A percentile compares a stretch with the other conserved stretches of the same genome.
Conservation (phyloP, 1,284 basidiomycete genomes). For the Ustilago shanxiensis region DNA sequence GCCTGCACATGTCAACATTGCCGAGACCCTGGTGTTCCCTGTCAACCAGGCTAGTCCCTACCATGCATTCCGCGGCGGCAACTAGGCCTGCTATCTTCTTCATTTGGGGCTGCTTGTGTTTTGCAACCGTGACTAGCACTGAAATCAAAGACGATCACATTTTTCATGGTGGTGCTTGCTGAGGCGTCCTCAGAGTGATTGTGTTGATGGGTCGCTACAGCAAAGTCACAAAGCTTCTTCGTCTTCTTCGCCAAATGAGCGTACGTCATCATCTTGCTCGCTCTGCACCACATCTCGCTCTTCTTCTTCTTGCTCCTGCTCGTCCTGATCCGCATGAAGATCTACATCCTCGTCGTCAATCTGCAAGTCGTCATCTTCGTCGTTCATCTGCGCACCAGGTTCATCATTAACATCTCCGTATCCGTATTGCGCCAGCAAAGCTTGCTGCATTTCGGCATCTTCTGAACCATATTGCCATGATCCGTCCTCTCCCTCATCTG, state of each 20-base stretch:
- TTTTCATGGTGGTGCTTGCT: not conserved
- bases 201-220: not conserved
- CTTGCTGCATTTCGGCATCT: conserved; percentile 27
- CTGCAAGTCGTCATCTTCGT: not conserved
- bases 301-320: conserved; percentile 6
- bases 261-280: conserved; percentile 26
- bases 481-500: conserved; percentile 5
- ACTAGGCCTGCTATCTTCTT: conserved; percentile 1
- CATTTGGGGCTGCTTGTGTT: too few relatives aligned
- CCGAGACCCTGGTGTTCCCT: conserved; percentile 61
- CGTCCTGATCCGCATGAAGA: conserved; percentile 5
- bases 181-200: not conserved
- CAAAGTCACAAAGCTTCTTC: not conserved
- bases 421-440: conserved; percentile 24
- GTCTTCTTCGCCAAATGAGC: conserved; percentile 23
- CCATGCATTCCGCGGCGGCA: conserved; percentile 51
- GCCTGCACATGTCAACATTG: conserved; percentile 68
- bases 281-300: conserved; percentile 5
- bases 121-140: too few relatives aligned
- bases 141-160: not conserved
- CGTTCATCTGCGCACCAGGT: conserved; percentile 1
- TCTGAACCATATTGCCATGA: conserved; percentile 9
- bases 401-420: not conserved
- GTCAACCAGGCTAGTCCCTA: conserved; percentile 66
- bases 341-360: conserved; percentile 13